These are phyloP conservation scores for Trichoderma oligosporum DNA, from an alignment of 2,329 filamentous ascomycete species.

Conservation along the genomic window DNA sequence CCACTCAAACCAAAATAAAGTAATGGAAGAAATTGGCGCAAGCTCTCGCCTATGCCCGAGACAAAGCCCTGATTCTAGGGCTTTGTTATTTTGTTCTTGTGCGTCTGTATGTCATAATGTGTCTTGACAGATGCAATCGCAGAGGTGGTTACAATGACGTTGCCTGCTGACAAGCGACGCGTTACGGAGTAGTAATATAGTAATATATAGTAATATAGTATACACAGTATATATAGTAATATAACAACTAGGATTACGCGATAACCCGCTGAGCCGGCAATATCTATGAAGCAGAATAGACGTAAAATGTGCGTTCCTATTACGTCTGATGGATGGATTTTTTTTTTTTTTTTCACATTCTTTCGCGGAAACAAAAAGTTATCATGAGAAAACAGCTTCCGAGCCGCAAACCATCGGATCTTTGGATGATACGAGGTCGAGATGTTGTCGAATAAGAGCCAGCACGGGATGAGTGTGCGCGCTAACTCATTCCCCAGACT, in stretches of 20 bases:
- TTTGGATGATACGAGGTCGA: not conserved
- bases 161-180: not conserved
- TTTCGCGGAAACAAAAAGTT: not conserved
- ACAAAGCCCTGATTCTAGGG: constrained; percentile 19
- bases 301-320: not conserved
- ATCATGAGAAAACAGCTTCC: not conserved
- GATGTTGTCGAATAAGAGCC: constrained; percentile 19
- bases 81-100: constrained; percentile 4
- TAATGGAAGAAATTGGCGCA: constrained; percentile 10
- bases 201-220: not conserved
- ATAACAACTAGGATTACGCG: not conserved
- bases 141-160: constrained; percentile 6
- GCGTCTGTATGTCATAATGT: not conserved
- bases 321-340: not conserved
- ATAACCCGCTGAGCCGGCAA: not conserved
- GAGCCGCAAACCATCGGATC: constrained; percentile 3
- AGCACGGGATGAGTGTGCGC: constrained; percentile 19
- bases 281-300: not conserved
- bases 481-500: constrained; percentile 19
- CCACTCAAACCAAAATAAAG: not conserved
- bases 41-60: constrained; percentile 1
- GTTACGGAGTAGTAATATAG: not conserved
- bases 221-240: no score
- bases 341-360: not conserved
- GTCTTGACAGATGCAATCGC: not conserved